A percentile compares a stretch with the other conserved stretches of the same genome.
phyloP scores from a whole-genome alignment of 2,329 filamentous ascomycete genomes.

The Sporothrix brasiliensis region DNA sequence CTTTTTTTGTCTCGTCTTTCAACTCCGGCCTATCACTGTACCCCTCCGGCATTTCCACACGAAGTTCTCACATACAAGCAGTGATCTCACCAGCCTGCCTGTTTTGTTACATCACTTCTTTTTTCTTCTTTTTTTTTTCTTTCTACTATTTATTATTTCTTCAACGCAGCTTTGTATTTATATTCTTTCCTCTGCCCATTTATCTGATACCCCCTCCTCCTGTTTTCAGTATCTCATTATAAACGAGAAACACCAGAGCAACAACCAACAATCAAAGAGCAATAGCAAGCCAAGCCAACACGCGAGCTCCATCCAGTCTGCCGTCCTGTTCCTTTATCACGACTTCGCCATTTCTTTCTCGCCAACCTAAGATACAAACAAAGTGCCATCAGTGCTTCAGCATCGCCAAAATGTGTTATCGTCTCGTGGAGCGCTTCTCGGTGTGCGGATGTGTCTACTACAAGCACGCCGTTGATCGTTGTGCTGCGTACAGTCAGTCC shows the following conservation, averaged over 20 bases:
- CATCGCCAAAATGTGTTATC: slow-evolving; percentile 72
- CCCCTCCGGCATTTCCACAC: slow-evolving; percentile 11
- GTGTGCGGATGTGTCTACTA: slow-evolving; percentile 88
- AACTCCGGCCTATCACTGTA: slow-evolving; percentile 4
- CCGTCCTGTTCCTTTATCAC: neutral
- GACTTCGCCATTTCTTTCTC: neutral
- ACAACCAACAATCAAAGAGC: slow-evolving; percentile 22
- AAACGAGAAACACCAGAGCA: slow-evolving; percentile 21
- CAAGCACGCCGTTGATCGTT: slow-evolving; percentile 82
- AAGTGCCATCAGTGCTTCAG: neutral
- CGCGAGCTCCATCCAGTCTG: neutral
- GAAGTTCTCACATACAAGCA: neutral
- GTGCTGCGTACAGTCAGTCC: slow-evolving; percentile 71
- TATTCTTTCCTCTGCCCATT: slow-evolving; percentile 25
- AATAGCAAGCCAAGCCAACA: slow-evolving; percentile 12
- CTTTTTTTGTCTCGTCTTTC: slow-evolving; percentile 20
- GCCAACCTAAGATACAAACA: slow-evolving; percentile 1
- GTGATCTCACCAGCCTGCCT: slow-evolving; percentile 24
- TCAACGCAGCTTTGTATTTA: slow-evolving; percentile 29
- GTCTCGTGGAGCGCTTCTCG: slow-evolving; percentile 81
- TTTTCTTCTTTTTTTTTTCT: slow-evolving; percentile 6
- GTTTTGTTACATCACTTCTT: slow-evolving; percentile 12
- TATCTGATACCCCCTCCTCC: slow-evolving; percentile 18
- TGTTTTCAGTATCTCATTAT: slow-evolving; percentile 21
- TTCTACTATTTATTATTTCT: slow-evolving; percentile 5